A percentile compares a stretch with the other conserved stretches of the same genome.
Evolutionary conservation across 164 flowering plant species (phyloP).

Genomic region (Tetracentron sinense): DNA sequence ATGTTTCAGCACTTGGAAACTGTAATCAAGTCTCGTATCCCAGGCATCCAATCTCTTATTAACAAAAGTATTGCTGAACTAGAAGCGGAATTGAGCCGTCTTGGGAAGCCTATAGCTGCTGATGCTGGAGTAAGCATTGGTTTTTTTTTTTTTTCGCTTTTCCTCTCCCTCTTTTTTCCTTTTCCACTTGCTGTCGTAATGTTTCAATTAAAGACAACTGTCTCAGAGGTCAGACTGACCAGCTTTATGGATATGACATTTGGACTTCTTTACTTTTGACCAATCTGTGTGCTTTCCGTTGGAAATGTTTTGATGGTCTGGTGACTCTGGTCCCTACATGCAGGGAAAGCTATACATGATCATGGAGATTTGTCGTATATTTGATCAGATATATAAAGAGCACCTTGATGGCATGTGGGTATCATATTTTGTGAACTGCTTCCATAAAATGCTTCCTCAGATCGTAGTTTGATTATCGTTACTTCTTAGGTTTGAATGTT

Average conservation of each 20-base stretch:
- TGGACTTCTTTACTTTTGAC: too few species aligned
- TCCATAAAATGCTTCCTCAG: background rate
- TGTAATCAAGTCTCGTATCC: conserved; percentile 77
- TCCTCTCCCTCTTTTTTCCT: too few species aligned
- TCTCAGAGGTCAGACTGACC: too few species aligned
- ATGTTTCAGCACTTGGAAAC: conserved; percentile 64
- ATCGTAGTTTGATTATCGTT: background rate
- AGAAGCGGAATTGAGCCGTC: conserved; percentile 62
- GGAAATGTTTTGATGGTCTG: conserved; percentile 6
- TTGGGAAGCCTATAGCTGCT: conserved; percentile 74
- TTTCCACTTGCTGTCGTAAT: too few species aligned
- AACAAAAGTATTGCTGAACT: conserved; percentile 63
- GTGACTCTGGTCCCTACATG: conserved; percentile 13
- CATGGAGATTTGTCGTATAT: conserved; percentile 70
- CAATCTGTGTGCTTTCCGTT: background rate
- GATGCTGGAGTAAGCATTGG: conserved; percentile 68
- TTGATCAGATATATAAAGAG: too few species aligned
- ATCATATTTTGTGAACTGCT: background rate
- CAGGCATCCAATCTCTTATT: conserved; percentile 75
- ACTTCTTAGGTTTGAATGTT: background rate
- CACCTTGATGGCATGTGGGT: conserved; percentile 88
- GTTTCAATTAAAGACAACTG: too few species aligned
- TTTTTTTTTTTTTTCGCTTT: background rate
- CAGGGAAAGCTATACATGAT: conserved; percentile 74
- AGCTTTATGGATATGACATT: too few species aligned